These are phyloP conservation scores for Wickerhamomyces chaumierensis DNA, from an alignment of 805 yeast species.

Conservation along the genomic window DNA sequence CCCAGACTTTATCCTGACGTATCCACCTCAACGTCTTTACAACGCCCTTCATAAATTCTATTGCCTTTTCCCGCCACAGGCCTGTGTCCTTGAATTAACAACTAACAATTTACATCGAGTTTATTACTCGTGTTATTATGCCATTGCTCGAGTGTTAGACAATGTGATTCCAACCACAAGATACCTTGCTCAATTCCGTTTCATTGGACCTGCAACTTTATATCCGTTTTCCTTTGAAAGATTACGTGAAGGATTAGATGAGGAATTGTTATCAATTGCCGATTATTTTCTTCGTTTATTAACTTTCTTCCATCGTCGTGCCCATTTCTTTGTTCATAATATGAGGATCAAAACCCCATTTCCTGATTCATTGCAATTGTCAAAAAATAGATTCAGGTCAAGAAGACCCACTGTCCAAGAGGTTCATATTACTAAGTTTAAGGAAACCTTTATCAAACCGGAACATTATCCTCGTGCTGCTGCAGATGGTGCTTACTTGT, in stretches of 20 bases:
- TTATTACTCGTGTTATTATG: not conserved
- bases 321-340: conserved; percentile 14
- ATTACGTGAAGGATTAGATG: conserved; percentile 2
- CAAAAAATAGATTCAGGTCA: conserved; percentile 2
- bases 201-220: conserved; percentile 15
- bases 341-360: conserved; percentile 11
- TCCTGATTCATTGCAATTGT: conserved; percentile 13
- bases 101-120: too few species aligned
- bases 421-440: conserved; percentile 8
- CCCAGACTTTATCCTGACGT: too few species aligned
- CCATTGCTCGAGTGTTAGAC: conserved; percentile 11
- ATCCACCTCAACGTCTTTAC: too few species aligned
- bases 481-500: too few species aligned
- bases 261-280: conserved; percentile 6
- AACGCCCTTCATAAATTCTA: too few species aligned
- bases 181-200: conserved; percentile 11
- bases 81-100: too few species aligned
- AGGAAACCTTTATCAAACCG: conserved; percentile 5
- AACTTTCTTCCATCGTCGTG: conserved; percentile 15
- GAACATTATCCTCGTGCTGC: conserved; percentile 14
- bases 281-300: conserved; percentile 11
- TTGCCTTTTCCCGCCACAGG: too few species aligned
- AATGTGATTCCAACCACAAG: conserved; percentile 16
- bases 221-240: conserved; percentile 11
- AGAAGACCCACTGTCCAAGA: conserved; percentile 13